phyloP scores from a whole-genome alignment of 441 rosid species.

The California macrophylla region DNA sequence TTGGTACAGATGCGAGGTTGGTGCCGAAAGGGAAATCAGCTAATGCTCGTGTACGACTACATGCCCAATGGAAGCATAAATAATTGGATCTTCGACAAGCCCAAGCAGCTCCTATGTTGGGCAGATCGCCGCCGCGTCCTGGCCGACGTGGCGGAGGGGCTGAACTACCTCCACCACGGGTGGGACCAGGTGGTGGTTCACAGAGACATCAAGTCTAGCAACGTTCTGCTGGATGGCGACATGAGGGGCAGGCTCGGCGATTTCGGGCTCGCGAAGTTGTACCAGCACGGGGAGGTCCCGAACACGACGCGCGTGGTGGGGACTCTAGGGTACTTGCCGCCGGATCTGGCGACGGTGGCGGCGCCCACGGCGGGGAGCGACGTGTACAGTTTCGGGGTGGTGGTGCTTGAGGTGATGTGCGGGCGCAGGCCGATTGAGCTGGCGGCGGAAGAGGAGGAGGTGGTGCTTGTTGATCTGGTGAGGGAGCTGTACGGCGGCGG shows the following conservation, averaged over 20 bases:
- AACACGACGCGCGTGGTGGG: conserved; percentile 58
- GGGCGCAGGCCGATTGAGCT: conserved; percentile 47
- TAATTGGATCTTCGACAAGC: conserved; percentile 44
- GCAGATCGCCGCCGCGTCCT: conserved; percentile 35
- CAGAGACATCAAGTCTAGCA: conserved; percentile 52
- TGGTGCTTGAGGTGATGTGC: conserved; percentile 53
- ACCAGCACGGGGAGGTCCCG: conserved; percentile 46
- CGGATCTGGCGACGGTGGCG: conserved; percentile 41
- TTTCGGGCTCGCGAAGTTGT: conserved; percentile 49
- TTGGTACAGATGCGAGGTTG: conserved; percentile 52
- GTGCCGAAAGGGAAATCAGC: conserved; percentile 49
- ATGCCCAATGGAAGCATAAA: conserved; percentile 52
- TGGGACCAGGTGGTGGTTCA: conserved; percentile 59
- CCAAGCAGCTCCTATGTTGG: conserved; percentile 42
- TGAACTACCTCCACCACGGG: conserved; percentile 54
- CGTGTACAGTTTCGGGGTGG: conserved; percentile 51
- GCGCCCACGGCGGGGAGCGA: conserved; percentile 44
- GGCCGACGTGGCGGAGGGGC: conserved; percentile 49
- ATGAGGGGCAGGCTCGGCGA: conserved; percentile 55
- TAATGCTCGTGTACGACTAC: conserved; percentile 53
- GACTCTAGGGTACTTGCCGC: conserved; percentile 52
- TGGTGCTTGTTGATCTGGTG: conserved; percentile 47
- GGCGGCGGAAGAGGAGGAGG: conserved; percentile 31
- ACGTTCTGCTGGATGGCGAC: conserved; percentile 44
- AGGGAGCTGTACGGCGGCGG: conserved; percentile 36